A percentile compares a stretch with the other conserved stretches of the same genome.
phyloP scores from a whole-genome alignment of 1,284 basidiomycete genomes.

The Cystobasidium slooffiae region DNA sequence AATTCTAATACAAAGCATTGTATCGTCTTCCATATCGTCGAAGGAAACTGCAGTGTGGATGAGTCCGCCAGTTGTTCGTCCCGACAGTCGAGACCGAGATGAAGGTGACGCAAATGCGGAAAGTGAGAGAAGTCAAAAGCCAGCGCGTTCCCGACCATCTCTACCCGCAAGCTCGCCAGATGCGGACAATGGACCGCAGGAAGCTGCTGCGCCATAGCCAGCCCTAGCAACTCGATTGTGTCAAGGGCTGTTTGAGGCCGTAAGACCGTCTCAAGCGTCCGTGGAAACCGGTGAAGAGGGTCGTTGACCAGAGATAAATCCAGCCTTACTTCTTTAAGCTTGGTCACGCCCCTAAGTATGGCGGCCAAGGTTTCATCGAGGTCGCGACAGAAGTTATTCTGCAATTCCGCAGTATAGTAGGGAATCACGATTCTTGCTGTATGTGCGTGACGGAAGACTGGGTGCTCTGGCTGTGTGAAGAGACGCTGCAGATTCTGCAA shows the following conservation, averaged over 20 bases:
- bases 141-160: background rate
- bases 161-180: background rate
- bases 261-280: no score
- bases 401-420: background rate
- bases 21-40: conserved; percentile 9
- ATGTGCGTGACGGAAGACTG: background rate
- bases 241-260: no score
- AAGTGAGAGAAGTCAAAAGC: background rate
- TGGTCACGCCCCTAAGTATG: background rate
- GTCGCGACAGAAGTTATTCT: background rate
- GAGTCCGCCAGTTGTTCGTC: background rate
- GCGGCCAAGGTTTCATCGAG: background rate
- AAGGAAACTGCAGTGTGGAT: background rate
- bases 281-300: no score
- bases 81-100: conserved; percentile 18
- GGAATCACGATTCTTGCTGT: background rate
- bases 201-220: background rate
- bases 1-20: conserved; percentile 1
- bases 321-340: no score
- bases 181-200: no score
- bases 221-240: background rate
- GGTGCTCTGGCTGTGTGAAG: background rate
- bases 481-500: background rate
- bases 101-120: background rate
- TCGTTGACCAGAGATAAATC: no score